A percentile compares a stretch with the other conserved stretches of the same genome.
phyloP scores from a whole-genome alignment of 164 flowering plant species.

The Aristolochia contorta region DNA sequence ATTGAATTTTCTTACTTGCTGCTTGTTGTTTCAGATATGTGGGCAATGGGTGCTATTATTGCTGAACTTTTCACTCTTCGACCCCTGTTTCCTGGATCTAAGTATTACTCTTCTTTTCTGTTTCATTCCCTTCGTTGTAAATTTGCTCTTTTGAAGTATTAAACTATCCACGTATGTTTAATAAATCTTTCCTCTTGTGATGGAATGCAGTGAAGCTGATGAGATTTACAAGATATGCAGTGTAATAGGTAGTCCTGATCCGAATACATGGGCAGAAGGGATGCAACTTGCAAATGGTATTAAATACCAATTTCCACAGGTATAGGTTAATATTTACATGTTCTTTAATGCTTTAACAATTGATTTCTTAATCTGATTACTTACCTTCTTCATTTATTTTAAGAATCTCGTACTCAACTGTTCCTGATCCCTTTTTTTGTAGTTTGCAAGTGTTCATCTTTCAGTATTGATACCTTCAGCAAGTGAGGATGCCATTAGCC shows the following conservation, averaged over 20 bases:
- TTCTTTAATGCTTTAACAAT: too few relatives aligned
- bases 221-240: slow-evolving; percentile 84
- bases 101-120: slow-evolving; percentile 24
- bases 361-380: not conserved
- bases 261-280: slow-evolving; percentile 59
- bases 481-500: slow-evolving; percentile 57
- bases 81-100: slow-evolving; percentile 87
- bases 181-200: not conserved
- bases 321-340: not conserved
- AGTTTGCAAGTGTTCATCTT: slow-evolving; percentile 59
- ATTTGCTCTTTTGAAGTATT: not conserved
- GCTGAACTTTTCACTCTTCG: slow-evolving; percentile 83
- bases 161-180: not conserved
- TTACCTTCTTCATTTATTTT: not conserved
- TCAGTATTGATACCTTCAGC: slow-evolving; percentile 63
- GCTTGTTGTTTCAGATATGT: slow-evolving; percentile 53
- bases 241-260: slow-evolving; percentile 75
- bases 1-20: not conserved
- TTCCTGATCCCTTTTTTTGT: slow-evolving; percentile 11
- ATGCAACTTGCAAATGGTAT: slow-evolving; percentile 56
- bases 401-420: not conserved
- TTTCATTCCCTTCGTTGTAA: not conserved
- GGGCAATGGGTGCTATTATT: slow-evolving; percentile 99
- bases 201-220: slow-evolving; percentile 37
- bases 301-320: slow-evolving; percentile 69